Conservation (phyloP, 2,329 filamentous ascomycete genomes). For the Penicillium oxalicum region DNA sequence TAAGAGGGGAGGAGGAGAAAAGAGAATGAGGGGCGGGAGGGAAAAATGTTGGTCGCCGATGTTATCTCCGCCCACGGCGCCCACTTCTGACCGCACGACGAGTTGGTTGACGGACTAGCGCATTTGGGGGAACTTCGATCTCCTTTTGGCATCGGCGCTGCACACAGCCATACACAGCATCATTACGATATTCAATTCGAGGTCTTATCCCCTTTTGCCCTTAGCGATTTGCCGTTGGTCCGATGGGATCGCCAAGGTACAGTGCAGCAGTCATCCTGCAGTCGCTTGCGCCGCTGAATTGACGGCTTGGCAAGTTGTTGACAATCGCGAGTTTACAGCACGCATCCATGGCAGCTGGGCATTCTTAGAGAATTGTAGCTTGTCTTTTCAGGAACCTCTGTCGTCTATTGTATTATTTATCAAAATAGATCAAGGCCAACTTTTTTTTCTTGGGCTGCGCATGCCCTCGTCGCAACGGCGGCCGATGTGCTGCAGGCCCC, state of each 20-base stretch:
- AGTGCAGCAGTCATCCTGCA: constrained; percentile 1
- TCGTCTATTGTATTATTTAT: no score
- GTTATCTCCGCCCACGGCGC: constrained; percentile 18
- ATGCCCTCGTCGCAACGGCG: no score
- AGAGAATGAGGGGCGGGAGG: constrained; percentile 24
- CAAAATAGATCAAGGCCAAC: no score
- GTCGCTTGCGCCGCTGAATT: neutral
- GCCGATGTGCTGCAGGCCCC: neutral
- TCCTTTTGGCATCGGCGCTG: constrained; percentile 1
- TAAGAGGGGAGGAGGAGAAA: constrained; percentile 14
- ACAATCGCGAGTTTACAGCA: neutral
- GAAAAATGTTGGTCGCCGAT: constrained; percentile 36
- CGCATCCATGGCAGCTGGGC: no score
- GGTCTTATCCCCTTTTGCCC: neutral
- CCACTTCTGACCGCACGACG: constrained; percentile 12
- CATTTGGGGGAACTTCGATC: neutral
- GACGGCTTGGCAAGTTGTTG: neutral
- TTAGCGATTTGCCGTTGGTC: constrained; percentile 1
- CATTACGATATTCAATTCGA: no score
- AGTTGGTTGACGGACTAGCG: no score
- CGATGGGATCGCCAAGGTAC: constrained; percentile 2
- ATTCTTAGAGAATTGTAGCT: no score
- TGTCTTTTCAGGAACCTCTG: no score
- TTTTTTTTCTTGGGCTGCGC: no score
- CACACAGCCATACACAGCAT: neutral